phyloP scores from a whole-genome alignment of 2,329 filamentous ascomycete genomes.

The Colletotrichum cereale region DNA sequence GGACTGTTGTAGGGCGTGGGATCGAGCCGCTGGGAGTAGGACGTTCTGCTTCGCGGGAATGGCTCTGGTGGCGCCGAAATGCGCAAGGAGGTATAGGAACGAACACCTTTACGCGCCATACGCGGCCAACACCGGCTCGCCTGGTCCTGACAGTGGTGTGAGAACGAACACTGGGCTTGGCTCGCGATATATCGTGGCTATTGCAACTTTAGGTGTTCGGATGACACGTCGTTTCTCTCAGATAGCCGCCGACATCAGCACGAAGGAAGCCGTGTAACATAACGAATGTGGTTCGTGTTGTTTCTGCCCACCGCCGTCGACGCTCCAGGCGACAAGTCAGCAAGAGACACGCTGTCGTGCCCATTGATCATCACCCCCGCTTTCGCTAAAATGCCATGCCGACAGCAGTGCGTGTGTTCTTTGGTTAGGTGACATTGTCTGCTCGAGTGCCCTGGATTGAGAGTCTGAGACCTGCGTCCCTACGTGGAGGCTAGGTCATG shows the following conservation, averaged over 20 bases:
- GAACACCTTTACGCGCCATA: neutral
- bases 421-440: slow-evolving; percentile 3
- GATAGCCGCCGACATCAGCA: neutral
- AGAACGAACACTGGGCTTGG: neutral
- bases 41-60: neutral
- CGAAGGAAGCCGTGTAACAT: neutral
- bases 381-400: neutral
- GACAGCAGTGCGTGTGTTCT: slow-evolving; percentile 5
- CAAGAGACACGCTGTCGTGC: slow-evolving; percentile 9
- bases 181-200: neutral
- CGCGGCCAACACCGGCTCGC: neutral
- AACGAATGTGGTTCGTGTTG: neutral
- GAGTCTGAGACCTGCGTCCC: slow-evolving; percentile 10
- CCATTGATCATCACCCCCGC: neutral
- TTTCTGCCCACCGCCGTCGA: neutral
- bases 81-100: neutral
- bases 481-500: slow-evolving; percentile 6
- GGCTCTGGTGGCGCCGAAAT: neutral
- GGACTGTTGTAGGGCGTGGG: neutral
- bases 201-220: neutral
- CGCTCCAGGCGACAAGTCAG: neutral
- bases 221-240: neutral
- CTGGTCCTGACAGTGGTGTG: neutral
- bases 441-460: slow-evolving; percentile 21
- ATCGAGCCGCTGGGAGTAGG: neutral